A percentile compares a stretch with the other conserved stretches of the same genome.
These are phyloP conservation scores for Dactylellina leptospora DNA, from an alignment of 2,329 filamentous ascomycete genomes.

Conservation along the genomic window DNA sequence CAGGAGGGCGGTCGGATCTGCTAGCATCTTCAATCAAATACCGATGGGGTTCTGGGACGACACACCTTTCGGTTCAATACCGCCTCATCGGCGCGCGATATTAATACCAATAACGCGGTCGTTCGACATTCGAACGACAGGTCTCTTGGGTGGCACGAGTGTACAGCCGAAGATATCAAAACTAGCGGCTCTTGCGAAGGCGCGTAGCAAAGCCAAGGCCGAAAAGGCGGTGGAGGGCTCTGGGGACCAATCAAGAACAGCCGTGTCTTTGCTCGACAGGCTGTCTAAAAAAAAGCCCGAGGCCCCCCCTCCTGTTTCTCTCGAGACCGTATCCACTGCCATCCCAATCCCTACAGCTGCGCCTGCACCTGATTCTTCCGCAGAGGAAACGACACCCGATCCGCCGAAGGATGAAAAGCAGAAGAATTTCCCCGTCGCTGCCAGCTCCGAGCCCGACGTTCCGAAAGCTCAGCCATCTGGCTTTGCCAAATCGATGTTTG, in stretches of 20 bases:
- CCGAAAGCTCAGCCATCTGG: conserved; percentile 58
- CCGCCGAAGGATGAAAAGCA: conserved; percentile 13
- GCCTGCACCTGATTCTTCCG: background rate
- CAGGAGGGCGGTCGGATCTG: conserved; percentile 50
- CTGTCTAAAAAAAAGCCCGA: conserved; percentile 54
- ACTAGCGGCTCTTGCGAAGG: conserved; percentile 85
- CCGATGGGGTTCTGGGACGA: conserved; percentile 75
- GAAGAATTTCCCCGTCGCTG: background rate
- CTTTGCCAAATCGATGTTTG: conserved; percentile 63
- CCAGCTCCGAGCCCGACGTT: conserved; percentile 6
- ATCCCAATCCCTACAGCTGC: background rate
- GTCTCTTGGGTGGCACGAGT: conserved; percentile 80
- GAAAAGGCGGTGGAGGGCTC: conserved; percentile 56
- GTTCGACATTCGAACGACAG: conserved; percentile 63
- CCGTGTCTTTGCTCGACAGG: conserved; percentile 57
- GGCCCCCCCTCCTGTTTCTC: background rate
- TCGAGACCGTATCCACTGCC: background rate
- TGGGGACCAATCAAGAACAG: conserved; percentile 52
- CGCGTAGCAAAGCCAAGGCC: conserved; percentile 80
- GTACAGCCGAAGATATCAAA: conserved; percentile 79
- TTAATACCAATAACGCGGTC: conserved; percentile 70
- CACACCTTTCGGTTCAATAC: conserved; percentile 83
- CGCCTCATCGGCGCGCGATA: conserved; percentile 70
- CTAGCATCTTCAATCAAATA: conserved; percentile 43
- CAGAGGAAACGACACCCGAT: conserved; percentile 2